Conservation (phyloP, 2,329 filamentous ascomycete genomes). For the Hymenoscyphus fraxineus region DNA sequence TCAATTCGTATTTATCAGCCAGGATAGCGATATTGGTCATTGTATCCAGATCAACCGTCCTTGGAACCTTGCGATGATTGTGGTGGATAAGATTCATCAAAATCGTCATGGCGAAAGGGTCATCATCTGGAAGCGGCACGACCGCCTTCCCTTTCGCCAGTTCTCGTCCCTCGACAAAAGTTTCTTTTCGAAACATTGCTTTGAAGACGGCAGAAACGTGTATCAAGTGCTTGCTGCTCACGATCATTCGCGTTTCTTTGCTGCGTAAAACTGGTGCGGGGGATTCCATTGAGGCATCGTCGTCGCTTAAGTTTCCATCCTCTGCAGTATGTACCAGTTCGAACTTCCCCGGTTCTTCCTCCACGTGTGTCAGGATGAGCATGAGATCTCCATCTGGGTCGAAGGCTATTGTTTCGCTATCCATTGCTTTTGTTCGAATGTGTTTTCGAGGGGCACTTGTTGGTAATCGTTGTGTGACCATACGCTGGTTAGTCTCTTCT, state of each 20-base stretch:
- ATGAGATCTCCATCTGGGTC: conserved; percentile 7
- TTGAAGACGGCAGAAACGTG: conserved; percentile 29
- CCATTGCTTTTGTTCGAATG: neutral
- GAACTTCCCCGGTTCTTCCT: neutral
- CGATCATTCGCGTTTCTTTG: conserved; percentile 15
- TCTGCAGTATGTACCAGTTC: neutral
- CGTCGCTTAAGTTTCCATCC: neutral
- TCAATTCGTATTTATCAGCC: conserved; percentile 30
- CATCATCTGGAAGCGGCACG: conserved; percentile 32
- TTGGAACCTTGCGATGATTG: conserved; percentile 26
- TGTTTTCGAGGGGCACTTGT: neutral
- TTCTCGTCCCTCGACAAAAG: conserved; percentile 23
- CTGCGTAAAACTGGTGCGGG: neutral
- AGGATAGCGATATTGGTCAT: conserved; percentile 32
- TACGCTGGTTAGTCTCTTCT: neutral
- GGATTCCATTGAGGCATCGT: neutral
- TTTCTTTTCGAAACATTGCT: conserved; percentile 21
- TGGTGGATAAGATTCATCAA: conserved; percentile 35
- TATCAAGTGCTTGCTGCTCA: conserved; percentile 22
- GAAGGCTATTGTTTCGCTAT: conserved; percentile 5
- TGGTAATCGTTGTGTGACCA: neutral
- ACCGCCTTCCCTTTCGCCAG: conserved; percentile 32
- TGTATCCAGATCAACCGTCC: conserved; percentile 23
- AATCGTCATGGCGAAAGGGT: conserved; percentile 31
- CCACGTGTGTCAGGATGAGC: conserved; percentile 1